Base-by-base conservation (phyloP, 108 stramenopile genomes). In the Skeletonema grethae region DNA sequence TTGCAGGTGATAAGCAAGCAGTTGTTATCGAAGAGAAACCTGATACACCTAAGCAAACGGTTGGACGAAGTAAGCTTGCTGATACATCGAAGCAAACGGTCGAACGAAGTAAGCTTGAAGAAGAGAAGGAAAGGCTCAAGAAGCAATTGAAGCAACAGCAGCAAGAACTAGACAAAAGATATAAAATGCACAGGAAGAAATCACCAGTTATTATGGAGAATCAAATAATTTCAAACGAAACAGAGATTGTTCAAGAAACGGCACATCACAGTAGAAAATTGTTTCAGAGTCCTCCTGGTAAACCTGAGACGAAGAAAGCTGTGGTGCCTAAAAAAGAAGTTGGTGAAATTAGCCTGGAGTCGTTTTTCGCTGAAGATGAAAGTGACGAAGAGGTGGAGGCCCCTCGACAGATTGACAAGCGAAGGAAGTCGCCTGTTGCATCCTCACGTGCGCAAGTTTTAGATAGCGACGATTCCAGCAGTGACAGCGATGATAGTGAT, bases 341-440 rank as follows among this genome's bases (percentile, higher is more conserved):
- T 6, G 50, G 22, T 22, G 50, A 53, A 53, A 53, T 30, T 8
- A 80, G 58, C 66, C 57, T 74, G 13, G 79, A 80, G 16, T 73
- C 72, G 6, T 80, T 80, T 50, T 80, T 80, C 56, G 65, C 79
- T n/a, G 79, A 80, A 35, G 72, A 73, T 28, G 73, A 74, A 57
- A 34, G 34, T 18, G 58, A 64, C 25, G 64, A 70, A 6, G 76
- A 72, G 20, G 70, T 34, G 30, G 8, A 77, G 36, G 65, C 29
- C 35, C 50, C 50, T 9, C 50, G 63, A 65, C 34, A 28, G 56
- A 22, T 57, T 58, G 45, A 45, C 16, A 56, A 70, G 61, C 11
- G 48, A 48, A 70, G 20, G 7, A 70, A 18, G n/a, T 45, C 22
- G 30, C n/a, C 0, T 31, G 13, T 20, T 11, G 60, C 12, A 34